phyloP scores from a whole-genome alignment of 257 asterid genomes.

The Voacanga thouarsii region DNA sequence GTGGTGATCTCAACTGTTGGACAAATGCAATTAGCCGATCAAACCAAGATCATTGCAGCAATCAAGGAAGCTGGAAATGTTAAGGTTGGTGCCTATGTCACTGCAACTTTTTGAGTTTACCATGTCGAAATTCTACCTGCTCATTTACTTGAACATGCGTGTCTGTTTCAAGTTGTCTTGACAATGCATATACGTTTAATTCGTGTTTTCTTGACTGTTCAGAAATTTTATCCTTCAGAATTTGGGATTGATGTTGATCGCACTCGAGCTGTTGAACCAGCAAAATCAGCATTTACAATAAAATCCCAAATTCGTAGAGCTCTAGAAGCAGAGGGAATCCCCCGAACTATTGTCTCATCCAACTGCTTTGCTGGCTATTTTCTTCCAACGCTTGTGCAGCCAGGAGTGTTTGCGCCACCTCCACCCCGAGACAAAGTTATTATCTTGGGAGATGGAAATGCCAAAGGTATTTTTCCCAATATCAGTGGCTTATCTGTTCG shows the following conservation, averaged over 20 bases:
- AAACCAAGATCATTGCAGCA: slow-evolving; percentile 45
- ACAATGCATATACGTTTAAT: too few relatives aligned
- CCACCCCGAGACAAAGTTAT: slow-evolving; percentile 53
- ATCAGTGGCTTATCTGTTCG: too few relatives aligned
- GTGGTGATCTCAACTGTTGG: slow-evolving; percentile 62
- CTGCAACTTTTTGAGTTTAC: neutral
- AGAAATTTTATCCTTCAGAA: slow-evolving; percentile 87
- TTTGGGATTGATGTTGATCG: slow-evolving; percentile 68
- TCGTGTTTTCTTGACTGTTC: neutral
- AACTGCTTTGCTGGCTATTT: slow-evolving; percentile 15
- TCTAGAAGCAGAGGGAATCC: slow-evolving; percentile 17
- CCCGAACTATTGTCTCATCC: slow-evolving; percentile 6
- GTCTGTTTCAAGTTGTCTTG: too few relatives aligned
- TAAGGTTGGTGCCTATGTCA: slow-evolving; percentile 21
- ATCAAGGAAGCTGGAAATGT: slow-evolving; percentile 55
- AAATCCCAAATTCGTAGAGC: slow-evolving; percentile 18
- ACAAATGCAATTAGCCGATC: slow-evolving; percentile 43
- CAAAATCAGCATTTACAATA: slow-evolving; percentile 5
- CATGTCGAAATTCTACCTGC: too few relatives aligned
- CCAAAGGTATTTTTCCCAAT: slow-evolving; percentile 29
- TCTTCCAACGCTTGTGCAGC: slow-evolving; percentile 10
- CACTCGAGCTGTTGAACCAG: slow-evolving; percentile 56
- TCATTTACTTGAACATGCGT: too few relatives aligned
- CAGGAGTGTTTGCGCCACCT: slow-evolving; percentile 20
- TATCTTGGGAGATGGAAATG: slow-evolving; percentile 51